Evolutionary conservation across 192 early-diverging fungal species (phyloP), one percentile per base, ranked within the genome.

Genomic region (Backusella australiensis): DNA sequence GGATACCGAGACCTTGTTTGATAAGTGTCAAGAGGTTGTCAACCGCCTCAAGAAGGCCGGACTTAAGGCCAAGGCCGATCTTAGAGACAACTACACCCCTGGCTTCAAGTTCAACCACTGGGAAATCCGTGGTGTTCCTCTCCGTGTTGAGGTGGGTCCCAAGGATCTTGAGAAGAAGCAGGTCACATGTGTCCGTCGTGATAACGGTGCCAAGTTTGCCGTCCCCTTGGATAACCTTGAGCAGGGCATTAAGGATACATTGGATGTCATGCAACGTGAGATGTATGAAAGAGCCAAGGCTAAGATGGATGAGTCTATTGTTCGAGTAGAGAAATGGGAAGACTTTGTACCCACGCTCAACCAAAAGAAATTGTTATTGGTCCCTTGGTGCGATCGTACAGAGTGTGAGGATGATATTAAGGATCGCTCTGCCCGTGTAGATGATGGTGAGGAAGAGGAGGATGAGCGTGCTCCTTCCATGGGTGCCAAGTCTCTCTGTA

Each of bases 41-140:
- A 69, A 56, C 38, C 76, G 77, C 63, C 73, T 81, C 36, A 81
- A 81, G 70, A 81, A 81, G 73, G n/a, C 76, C 42, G 80, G 80
- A 39, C 9, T 81, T 49, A 81, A 81, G 76, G 29, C 49, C 59
- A 81, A 81, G 76, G 68, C 76, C 56, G 80, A 81, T 46, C 35
- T 81, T 52, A 59, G 80, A 63, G 80, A 81, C 5, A 81, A 77
- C 65, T 81, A 81, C 41, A 81, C 94, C 34, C 93, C 97, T 71
- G 97, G 96, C 15, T 96, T 91, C 90, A 99, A 99, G 87, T 99
- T 95, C 93, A 98, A 95, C 89, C 96, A 99, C 88, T 99, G 98
- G 98, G 97, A 99, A 82, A 72, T 80, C 66, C 87, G 96, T 83
- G 98, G 98, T 85, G 96, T 97, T 77, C 98, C 98, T 38, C 74